Conservation (phyloP, 2,329 filamentous ascomycete species). For the Akanthomyces muscarius region DNA sequence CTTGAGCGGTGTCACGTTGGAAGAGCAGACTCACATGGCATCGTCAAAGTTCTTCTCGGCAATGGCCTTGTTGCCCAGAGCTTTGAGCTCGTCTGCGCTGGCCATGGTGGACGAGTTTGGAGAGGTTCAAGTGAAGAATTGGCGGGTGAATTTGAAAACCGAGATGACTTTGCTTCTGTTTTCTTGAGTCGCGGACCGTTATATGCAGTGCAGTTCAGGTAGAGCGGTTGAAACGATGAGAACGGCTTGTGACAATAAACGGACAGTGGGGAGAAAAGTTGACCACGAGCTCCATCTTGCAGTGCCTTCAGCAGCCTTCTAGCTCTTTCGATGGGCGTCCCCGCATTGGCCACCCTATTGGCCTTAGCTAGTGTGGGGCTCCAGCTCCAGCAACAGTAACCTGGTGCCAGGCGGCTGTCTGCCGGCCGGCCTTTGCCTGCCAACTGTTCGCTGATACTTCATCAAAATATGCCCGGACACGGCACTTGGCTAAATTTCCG, state of each 20-base stretch:
- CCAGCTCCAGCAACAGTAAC: not conserved
- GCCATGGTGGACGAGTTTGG: conserved; percentile 40
- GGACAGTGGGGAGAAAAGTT: conserved; percentile 27
- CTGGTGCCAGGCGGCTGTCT: too few species aligned
- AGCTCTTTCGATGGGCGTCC: conserved; percentile 40
- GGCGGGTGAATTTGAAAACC: conserved; percentile 9
- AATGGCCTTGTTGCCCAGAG: conserved; percentile 97
- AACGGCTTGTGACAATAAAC: conserved; percentile 24
- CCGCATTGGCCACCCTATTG: conserved; percentile 29
- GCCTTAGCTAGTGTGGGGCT: conserved; percentile 24
- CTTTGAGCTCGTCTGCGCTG: conserved; percentile 79
- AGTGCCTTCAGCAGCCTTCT: conserved; percentile 30
- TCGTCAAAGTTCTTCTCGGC: conserved; percentile 94
- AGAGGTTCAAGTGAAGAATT: conserved; percentile 5
- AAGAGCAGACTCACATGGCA: conserved; percentile 69
- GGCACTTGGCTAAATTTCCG: too few species aligned
- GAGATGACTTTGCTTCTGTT: not conserved
- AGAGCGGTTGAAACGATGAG: conserved; percentile 9
- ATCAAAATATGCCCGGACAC: not conserved
- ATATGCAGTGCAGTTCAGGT: conserved; percentile 5
- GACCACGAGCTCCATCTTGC: conserved; percentile 24
- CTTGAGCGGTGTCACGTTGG: not conserved
- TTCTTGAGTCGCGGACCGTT: not conserved
- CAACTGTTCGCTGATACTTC: not conserved
- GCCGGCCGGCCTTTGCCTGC: not conserved